Evolutionary conservation across 441 rosid genomes (phyloP).

Genomic region (Iberis amara): DNA sequence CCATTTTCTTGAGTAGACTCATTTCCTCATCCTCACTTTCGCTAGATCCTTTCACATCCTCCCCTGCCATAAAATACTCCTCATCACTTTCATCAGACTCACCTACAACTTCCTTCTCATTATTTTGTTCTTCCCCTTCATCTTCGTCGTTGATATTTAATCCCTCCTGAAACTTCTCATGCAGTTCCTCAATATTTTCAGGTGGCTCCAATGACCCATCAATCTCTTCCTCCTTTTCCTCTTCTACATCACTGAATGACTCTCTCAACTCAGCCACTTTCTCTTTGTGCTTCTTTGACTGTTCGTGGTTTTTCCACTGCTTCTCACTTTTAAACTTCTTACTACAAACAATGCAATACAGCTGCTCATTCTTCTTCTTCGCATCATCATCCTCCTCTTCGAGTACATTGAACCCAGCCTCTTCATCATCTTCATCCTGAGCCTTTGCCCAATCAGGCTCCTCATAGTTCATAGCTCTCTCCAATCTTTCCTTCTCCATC

Average conservation of each 20-base stretch:
- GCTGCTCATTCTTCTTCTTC: conserved; percentile 43
- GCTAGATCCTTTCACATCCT: conserved; percentile 30
- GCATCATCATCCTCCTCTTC: conserved; percentile 39
- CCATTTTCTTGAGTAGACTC: conserved; percentile 65
- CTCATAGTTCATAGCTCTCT: conserved; percentile 49
- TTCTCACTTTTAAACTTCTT: conserved; percentile 93
- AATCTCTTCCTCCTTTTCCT: conserved; percentile 32
- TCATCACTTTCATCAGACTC: conserved; percentile 39
- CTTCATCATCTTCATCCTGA: conserved; percentile 46
- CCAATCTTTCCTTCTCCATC: conserved; percentile 70
- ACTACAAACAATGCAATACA: conserved; percentile 80
- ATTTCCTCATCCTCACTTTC: conserved; percentile 37
- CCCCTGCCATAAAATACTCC: conserved; percentile 39
- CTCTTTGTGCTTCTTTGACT: conserved; percentile 96
- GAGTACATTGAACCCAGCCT: conserved; percentile 23
- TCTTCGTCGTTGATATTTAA: conserved; percentile 34
- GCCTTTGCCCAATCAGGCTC: conserved; percentile 81
- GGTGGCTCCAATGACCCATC: conserved; percentile 27
- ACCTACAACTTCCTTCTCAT: conserved; percentile 28
- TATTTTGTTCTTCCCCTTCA: conserved; percentile 29
- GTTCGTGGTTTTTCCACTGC: conserved; percentile 98
- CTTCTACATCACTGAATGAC: conserved; percentile 47
- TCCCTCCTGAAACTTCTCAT: conserved; percentile 44
- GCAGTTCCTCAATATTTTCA: conserved; percentile 37
- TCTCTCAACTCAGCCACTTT: conserved; percentile 76